These are phyloP conservation scores for Novymonas esmeraldas DNA, from an alignment of 208 protist genomes.

Conservation along the genomic window DNA sequence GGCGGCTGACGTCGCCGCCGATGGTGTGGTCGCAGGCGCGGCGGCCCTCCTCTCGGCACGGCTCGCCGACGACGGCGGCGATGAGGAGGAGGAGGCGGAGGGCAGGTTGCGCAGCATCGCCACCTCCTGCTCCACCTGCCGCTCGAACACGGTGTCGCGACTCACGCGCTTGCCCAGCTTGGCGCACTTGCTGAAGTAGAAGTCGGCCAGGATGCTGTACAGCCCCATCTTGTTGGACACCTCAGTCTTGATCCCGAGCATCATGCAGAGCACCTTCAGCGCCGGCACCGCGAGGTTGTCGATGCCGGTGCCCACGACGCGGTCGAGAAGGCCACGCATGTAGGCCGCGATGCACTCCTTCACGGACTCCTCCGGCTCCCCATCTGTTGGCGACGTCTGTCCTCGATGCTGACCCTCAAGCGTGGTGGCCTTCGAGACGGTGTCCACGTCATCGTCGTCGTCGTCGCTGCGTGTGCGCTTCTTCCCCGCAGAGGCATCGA, in stretches of 20 bases:
- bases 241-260: slow-evolving; percentile 63
- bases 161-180: slow-evolving; percentile 86
- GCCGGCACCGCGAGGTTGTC: slow-evolving; percentile 63
- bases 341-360: slow-evolving; percentile 71
- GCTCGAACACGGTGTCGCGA: slow-evolving; percentile 45
- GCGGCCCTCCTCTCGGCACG: slow-evolving; percentile 15
- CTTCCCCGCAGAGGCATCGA: background rate
- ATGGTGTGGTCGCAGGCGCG: background rate
- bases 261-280: slow-evolving; percentile 73
- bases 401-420: background rate
- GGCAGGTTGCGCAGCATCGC: slow-evolving; percentile 44
- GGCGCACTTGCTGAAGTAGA: slow-evolving; percentile 86
- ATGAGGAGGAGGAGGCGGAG: slow-evolving; percentile 1
- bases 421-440: no score
- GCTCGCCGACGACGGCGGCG: background rate
- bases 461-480: slow-evolving; percentile 6
- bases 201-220: slow-evolving; percentile 82
- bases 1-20: background rate
- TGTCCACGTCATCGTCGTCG: no score
- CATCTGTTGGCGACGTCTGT: slow-evolving; percentile 2
- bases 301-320: slow-evolving; percentile 73
- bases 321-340: slow-evolving; percentile 76
- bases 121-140: slow-evolving; percentile 52
- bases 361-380: slow-evolving; percentile 31
- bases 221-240: slow-evolving; percentile 56